Conservation (phyloP, 2,329 filamentous ascomycete genomes). For the Tothia fuscella region DNA sequence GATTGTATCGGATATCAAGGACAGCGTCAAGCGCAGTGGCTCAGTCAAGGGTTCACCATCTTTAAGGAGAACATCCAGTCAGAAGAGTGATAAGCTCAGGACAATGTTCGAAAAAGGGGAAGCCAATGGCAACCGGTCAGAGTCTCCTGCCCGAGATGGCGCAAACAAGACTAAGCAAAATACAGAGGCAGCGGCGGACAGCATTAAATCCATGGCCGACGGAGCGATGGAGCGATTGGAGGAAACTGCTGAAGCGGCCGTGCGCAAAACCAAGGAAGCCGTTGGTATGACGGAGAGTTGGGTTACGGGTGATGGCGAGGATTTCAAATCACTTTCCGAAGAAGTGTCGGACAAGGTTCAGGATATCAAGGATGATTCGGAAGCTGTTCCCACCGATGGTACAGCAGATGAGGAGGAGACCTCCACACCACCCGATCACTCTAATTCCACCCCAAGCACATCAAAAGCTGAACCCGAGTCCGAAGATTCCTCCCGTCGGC, state of each 20-base stretch:
- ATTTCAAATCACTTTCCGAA: conserved; percentile 1
- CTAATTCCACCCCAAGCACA: neutral
- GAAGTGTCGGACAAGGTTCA: neutral
- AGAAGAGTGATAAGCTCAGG: conserved; percentile 2
- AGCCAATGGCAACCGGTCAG: neutral
- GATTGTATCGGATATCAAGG: neutral
- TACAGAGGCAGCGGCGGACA: neutral
- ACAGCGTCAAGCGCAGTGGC: neutral
- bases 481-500: too few species aligned
- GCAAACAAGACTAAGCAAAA: neutral
- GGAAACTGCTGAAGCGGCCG: conserved; percentile 1
- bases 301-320: neutral
- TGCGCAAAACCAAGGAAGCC: neutral
- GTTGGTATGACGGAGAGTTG: neutral
- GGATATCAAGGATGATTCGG: conserved; percentile 2
- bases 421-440: neutral
- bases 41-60: too few species aligned
- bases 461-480: too few species aligned
- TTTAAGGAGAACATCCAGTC: conserved; percentile 8
- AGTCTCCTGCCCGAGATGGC: neutral
- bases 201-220: neutral
- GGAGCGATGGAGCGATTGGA: neutral
- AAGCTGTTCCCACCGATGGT: too few species aligned
- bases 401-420: neutral
- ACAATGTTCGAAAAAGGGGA: conserved; percentile 3